Base-by-base conservation (phyloP, 345 rosid species). In the Draba incana region DNA sequence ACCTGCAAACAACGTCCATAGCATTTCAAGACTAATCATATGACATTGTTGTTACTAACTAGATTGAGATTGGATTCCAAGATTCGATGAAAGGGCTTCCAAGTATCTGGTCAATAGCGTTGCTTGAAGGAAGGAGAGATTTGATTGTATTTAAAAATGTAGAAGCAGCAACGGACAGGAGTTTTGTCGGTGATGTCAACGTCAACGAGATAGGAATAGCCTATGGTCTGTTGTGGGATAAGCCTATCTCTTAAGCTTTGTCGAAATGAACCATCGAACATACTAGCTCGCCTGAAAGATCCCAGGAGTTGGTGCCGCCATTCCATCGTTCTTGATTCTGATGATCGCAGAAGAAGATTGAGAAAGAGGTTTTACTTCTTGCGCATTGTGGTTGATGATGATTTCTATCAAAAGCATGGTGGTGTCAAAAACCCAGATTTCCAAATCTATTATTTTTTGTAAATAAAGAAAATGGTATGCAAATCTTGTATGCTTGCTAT, bases 231-330 rank as follows among this genome's bases (percentile, higher is more conserved):
- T 33, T 55, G 52, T 68, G 74, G 69, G 70, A 68, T 57, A 48
- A 75, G 74, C 64, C 66, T 68, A 20, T 75, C 78, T 50, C 42
- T 68, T 42, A 68, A 9, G 78, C 74, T 75, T 62, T 75, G 74
- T 41, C 74, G 56, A 48, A 68, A 75, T 16, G 78, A 75, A 39
- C 59, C 65, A 48, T 75, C 70, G 41, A 75, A 62, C 78, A 75
- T 55, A 15, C 74, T 68, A 42, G 55, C 20, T 31, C 78, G 74
- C 70, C 78, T 75, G 70, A 62, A 75, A 23, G 20, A 75, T 68
- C 56, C 78, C 35, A 75, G 74, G 49, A 49, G 15, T 68, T 24
- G 78, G 78, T 25, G 74, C 74, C 10, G 70, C 70, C 74, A 75
- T 75, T 20, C 20, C 4, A 48, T 50, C 52, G 25, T 74, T 68